phyloP scores from a whole-genome alignment of 2,329 filamentous ascomycete species.

The Claviceps monticola region DNA sequence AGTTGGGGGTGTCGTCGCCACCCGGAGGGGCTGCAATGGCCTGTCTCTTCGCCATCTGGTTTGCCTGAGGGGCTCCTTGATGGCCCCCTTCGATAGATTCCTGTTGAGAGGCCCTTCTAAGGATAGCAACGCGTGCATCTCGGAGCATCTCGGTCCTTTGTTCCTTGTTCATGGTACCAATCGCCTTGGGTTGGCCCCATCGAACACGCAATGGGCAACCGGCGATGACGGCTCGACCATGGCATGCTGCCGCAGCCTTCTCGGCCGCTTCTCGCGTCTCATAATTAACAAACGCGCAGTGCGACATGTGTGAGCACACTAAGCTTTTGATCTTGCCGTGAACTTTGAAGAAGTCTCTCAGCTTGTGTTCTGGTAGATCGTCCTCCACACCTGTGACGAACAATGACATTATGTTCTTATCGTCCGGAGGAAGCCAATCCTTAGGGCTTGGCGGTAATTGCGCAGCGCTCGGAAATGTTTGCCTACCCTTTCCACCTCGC shows the following conservation, averaged over 20 bases:
- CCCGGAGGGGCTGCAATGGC: conserved; percentile 68
- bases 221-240: conserved; percentile 78
- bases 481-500: conserved; percentile 28
- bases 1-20: conserved; percentile 55
- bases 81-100: conserved; percentile 22
- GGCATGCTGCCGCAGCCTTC: conserved; percentile 67
- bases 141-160: conserved; percentile 68
- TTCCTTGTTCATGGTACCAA: conserved; percentile 84
- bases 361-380: conserved; percentile 81
- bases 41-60: conserved; percentile 15
- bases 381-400: conserved; percentile 95
- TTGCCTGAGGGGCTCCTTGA: conserved; percentile 18
- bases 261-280: conserved; percentile 74
- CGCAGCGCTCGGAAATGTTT: conserved; percentile 54
- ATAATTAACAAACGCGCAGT: conserved; percentile 95
- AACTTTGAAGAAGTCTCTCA: conserved; percentile 78
- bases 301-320: conserved; percentile 91
- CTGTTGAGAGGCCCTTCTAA: conserved; percentile 11
- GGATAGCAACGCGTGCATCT: conserved; percentile 42
- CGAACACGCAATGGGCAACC: conserved; percentile 81
- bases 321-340: conserved; percentile 86
- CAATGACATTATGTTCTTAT: conserved; percentile 78
- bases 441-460: conserved; percentile 67
- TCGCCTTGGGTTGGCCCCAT: conserved; percentile 84
- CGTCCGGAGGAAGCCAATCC: conserved; percentile 74